A percentile compares a stretch with the other conserved stretches of the same genome.
These are phyloP conservation scores for Coniella lustricola DNA, from an alignment of 2,329 filamentous ascomycete species.

Conservation along the genomic window DNA sequence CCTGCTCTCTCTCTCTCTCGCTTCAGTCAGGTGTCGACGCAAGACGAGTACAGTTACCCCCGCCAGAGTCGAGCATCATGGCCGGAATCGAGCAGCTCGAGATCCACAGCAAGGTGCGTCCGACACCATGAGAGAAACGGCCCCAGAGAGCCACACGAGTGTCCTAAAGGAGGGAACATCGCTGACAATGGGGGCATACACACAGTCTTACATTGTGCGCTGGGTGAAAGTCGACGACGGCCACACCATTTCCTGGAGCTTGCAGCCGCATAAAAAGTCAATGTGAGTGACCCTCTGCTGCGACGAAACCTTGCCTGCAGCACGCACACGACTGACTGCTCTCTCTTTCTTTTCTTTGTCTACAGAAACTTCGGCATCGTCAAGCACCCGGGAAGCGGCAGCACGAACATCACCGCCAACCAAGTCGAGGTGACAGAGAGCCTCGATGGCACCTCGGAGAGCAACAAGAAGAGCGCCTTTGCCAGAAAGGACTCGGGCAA, in stretches of 20 bases:
- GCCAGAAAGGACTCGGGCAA: conserved; percentile 51
- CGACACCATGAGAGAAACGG: no score
- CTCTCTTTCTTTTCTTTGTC: no score
- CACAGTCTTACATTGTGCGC: conserved; percentile 90
- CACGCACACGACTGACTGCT: no score
- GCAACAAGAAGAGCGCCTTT: conserved; percentile 40
- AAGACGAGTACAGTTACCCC: no score
- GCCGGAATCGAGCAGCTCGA: conserved; percentile 94
- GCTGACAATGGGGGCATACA: conserved; percentile 18
- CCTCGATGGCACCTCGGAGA: conserved; percentile 20
- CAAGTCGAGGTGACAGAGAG: conserved; percentile 35
- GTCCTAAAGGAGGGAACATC: background rate
- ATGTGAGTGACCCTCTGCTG: conserved; percentile 52
- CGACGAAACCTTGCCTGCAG: no score
- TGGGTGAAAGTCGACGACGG: conserved; percentile 90
- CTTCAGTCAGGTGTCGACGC: no score
- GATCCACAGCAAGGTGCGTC: conserved; percentile 87
- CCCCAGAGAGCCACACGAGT: conserved; percentile 3
- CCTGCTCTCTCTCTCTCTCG: no score
- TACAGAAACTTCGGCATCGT: conserved; percentile 88
- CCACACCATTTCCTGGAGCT: conserved; percentile 93
- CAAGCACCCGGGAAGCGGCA: conserved; percentile 79
- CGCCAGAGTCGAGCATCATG: no score
- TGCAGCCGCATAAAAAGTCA: conserved; percentile 96
- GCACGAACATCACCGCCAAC: conserved; percentile 39